Evolutionary conservation across 1,139 yeast species (phyloP).

Genomic region (Casaregolazyma suthepensis): DNA sequence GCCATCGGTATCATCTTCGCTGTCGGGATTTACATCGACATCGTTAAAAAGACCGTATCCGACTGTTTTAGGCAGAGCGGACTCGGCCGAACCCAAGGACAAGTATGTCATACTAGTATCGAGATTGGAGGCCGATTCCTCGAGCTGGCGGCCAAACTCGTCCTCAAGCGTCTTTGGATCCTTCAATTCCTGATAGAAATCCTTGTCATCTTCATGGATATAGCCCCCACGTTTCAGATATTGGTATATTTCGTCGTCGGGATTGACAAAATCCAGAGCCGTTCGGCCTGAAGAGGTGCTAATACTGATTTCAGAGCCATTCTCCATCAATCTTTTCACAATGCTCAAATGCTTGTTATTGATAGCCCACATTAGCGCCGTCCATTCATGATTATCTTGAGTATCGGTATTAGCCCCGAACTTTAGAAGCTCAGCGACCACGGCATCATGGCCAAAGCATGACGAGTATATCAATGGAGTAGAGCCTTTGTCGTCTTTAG

Average conservation of each 20-base stretch:
- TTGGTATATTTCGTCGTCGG: constrained; percentile 28
- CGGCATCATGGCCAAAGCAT: constrained; percentile 37
- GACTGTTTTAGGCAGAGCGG: constrained; percentile 10
- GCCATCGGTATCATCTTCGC: constrained; percentile 13
- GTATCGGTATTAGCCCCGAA: constrained; percentile 35
- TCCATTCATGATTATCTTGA: constrained; percentile 39
- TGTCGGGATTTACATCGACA: constrained; percentile 1
- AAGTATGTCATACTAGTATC: constrained; percentile 31
- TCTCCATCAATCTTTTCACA: constrained; percentile 32
- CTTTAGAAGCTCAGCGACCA: constrained; percentile 34
- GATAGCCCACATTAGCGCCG: constrained; percentile 44
- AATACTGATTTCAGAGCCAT: constrained; percentile 31
- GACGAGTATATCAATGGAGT: constrained; percentile 37
- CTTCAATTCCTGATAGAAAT: constrained; percentile 29
- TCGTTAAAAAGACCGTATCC: constrained; percentile 10
- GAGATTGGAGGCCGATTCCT: constrained; percentile 22
- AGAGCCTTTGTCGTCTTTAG: constrained; percentile 35
- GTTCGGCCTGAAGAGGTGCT: constrained; percentile 33
- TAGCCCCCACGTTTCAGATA: constrained; percentile 27
- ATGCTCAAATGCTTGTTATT: constrained; percentile 35
- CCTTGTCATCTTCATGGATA: constrained; percentile 20
- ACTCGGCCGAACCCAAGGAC: constrained; percentile 14
- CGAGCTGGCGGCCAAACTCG: constrained; percentile 8
- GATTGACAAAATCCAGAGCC: constrained; percentile 33
- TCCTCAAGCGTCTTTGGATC: constrained; percentile 17